These are phyloP conservation scores for Aspergillus bertholletiae DNA, from an alignment of 495 filamentous ascomycete genomes.

Conservation along the genomic window DNA sequence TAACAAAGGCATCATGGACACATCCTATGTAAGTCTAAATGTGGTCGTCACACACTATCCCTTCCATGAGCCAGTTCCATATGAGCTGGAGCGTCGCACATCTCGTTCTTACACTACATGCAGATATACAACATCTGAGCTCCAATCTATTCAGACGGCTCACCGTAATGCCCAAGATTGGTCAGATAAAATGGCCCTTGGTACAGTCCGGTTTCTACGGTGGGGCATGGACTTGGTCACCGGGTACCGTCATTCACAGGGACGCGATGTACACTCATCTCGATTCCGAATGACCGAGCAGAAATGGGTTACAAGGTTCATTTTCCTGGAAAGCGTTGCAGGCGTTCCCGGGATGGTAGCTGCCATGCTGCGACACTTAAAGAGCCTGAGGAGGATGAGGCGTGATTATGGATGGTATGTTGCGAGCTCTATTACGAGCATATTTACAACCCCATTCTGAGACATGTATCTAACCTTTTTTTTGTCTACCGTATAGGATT, in stretches of 20 bases:
- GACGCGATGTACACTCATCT: constrained; percentile 29
- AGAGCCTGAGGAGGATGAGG: constrained; percentile 77
- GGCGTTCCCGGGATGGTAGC: constrained; percentile 97
- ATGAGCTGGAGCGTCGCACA: too few species aligned
- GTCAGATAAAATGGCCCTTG: constrained; percentile 65
- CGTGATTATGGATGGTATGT: constrained; percentile 96
- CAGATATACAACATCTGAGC: constrained; percentile 61
- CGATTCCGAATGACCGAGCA: constrained; percentile 66
- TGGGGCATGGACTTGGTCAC: constrained; percentile 66
- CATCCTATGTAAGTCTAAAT: too few species aligned
- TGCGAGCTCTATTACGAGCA: too few species aligned
- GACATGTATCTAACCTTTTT: too few species aligned
- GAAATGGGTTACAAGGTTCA: constrained; percentile 78
- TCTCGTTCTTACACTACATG: too few species aligned
- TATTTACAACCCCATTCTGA: too few species aligned
- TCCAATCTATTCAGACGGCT: too few species aligned
- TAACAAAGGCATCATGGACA: too few species aligned
- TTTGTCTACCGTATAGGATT: too few species aligned
- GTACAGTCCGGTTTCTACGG: constrained; percentile 58
- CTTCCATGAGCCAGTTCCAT: too few species aligned
- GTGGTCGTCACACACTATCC: too few species aligned
- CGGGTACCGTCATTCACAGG: constrained; percentile 65
- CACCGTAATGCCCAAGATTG: constrained; percentile 64
- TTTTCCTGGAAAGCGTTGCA: constrained; percentile 93
- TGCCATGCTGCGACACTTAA: constrained; percentile 86